Evolutionary conservation across 116 monocot species (phyloP).

Genomic region (Papilionanthe hybrid): DNA sequence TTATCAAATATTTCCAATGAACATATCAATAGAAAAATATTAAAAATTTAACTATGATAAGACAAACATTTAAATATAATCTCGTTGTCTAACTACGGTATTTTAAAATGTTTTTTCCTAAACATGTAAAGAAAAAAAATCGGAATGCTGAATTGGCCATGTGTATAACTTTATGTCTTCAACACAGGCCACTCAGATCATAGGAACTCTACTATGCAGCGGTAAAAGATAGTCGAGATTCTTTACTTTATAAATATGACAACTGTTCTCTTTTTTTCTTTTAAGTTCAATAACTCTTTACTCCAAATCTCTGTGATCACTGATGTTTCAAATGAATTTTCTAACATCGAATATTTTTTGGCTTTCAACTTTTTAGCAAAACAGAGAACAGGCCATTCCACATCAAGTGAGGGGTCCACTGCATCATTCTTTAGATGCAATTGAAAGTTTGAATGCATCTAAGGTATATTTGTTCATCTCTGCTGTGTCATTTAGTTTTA

Average conservation of each 20-base stretch:
- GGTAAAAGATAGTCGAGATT: background rate
- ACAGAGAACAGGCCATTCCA: slow-evolving; percentile 44
- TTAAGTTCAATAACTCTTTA: background rate
- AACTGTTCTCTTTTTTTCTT: background rate
- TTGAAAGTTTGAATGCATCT: slow-evolving; percentile 49
- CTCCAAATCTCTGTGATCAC: background rate
- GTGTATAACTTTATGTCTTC: background rate
- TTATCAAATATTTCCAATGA: too few relatives aligned
- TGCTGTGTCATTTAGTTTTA: background rate
- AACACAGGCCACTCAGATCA: background rate
- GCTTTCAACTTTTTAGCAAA: slow-evolving; percentile 33
- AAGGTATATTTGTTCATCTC: slow-evolving; percentile 21
- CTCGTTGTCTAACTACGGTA: too few relatives aligned
- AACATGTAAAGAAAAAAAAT: too few relatives aligned
- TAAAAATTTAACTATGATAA: too few relatives aligned
- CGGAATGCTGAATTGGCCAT: too few relatives aligned
- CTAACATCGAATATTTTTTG: background rate
- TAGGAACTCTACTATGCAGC: background rate
- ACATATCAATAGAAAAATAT: too few relatives aligned
- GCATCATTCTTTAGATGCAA: slow-evolving; percentile 45
- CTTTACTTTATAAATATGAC: background rate
- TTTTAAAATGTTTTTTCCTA: too few relatives aligned
- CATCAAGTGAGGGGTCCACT: slow-evolving; percentile 55
- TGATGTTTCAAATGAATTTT: background rate
- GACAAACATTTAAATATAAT: too few relatives aligned